These are phyloP conservation scores for Schizopora paradoxa DNA, from an alignment of 1,284 basidiomycete genomes.

Conservation along the genomic window DNA sequence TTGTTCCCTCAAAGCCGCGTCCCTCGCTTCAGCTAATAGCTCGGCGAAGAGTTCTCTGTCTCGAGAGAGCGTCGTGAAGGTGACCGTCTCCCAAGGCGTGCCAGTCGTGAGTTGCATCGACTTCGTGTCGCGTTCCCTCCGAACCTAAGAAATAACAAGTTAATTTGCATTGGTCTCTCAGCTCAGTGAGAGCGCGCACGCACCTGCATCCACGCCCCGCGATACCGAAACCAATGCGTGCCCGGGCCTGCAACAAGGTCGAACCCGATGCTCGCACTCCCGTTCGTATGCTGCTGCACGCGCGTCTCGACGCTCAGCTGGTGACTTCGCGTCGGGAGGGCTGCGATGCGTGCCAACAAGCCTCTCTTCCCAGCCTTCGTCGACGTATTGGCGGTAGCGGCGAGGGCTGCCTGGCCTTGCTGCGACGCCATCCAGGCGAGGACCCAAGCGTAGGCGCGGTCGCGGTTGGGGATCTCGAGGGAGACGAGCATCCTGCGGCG, in stretches of 20 bases:
- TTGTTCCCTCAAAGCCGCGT: conserved; percentile 79
- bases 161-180: conserved; percentile 12
- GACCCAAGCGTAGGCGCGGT: conserved; percentile 95
- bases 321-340: conserved; percentile 75
- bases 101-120: conserved; percentile 90
- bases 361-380: conserved; percentile 27
- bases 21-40: conserved; percentile 83
- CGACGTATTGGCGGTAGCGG: conserved; percentile 27
- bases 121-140: conserved; percentile 89
- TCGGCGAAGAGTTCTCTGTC: conserved; percentile 79
- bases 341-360: conserved; percentile 38
- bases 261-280: conserved; percentile 82
- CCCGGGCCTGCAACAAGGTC: conserved; percentile 95
- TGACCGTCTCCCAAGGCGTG: conserved; percentile 96
- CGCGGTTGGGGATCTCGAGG: conserved; percentile 95
- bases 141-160: conserved; percentile 50
- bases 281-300: conserved; percentile 85
- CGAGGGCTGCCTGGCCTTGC: conserved; percentile 36
- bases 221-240: conserved; percentile 88
- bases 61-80: conserved; percentile 85
- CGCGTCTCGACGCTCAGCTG: conserved; percentile 93
- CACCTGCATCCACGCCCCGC: conserved; percentile 94
- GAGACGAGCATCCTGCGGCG: conserved; percentile 91
- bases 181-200: conserved; percentile 26
- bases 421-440: conserved; percentile 88